phyloP scores from a whole-genome alignment of 805 yeast species.

The Cyberlindnera subsufficiens region DNA sequence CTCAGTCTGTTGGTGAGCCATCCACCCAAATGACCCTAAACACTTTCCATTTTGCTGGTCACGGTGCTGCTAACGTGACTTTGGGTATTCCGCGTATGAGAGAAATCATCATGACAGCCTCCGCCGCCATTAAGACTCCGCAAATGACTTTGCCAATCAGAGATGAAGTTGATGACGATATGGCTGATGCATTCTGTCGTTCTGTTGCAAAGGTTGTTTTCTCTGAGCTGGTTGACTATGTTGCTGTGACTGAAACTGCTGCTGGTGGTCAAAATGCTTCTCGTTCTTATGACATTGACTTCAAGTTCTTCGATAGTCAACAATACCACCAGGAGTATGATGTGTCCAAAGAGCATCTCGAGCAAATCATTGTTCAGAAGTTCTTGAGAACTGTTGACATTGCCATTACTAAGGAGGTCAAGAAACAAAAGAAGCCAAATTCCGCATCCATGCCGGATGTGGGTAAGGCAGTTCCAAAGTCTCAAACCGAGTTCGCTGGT shows the following conservation, averaged over 20 bases:
- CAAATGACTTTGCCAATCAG: conserved; percentile 92
- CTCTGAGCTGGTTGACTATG: conserved; percentile 83
- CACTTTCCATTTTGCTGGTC: conserved; percentile 98
- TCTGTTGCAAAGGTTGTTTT: conserved; percentile 78
- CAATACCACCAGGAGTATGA: conserved; percentile 90
- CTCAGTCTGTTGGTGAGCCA: conserved; percentile 98
- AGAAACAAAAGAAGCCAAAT: conserved; percentile 60
- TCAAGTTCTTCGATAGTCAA: conserved; percentile 65
- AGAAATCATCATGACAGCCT: conserved; percentile 99
- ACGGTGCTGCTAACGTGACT: conserved; percentile 99
- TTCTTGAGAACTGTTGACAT: conserved; percentile 70
- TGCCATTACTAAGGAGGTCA: conserved; percentile 73
- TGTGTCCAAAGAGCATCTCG: conserved; percentile 73
- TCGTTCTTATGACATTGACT: conserved; percentile 69
- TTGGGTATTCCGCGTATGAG: conserved; percentile 99
- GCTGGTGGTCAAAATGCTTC: conserved; percentile 48
- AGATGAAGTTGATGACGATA: conserved; percentile 72
- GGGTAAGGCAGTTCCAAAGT: conserved; percentile 65
- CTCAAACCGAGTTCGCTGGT: conserved; percentile 39
- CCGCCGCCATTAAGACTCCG: conserved; percentile 93
- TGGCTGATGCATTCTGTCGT: conserved; percentile 91
- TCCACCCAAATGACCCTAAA: conserved; percentile 98
- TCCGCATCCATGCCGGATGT: conserved; percentile 51
- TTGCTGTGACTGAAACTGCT: conserved; percentile 83
- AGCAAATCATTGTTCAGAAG: conserved; percentile 52